Evolutionary conservation across 176 grass and related monocot species (phyloP).

Genomic region (Paspalum notatum): DNA sequence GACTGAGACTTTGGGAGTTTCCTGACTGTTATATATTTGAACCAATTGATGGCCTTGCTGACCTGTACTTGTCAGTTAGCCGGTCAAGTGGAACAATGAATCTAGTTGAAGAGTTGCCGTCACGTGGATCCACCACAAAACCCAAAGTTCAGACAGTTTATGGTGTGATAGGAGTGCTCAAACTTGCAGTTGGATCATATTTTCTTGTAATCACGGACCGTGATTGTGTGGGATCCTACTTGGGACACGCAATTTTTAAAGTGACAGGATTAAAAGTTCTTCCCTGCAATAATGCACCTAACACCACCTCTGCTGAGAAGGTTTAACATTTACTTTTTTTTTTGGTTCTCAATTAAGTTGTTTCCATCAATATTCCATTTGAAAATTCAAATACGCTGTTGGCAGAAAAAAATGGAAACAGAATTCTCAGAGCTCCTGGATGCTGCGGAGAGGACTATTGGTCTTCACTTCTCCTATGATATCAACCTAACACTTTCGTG

Average conservation of each 20-base stretch:
- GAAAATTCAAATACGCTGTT: conserved; percentile 39
- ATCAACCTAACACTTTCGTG: conserved; percentile 91
- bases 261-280: conserved; percentile 87
- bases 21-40: conserved; percentile 83
- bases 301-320: conserved; percentile 63
- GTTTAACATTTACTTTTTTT: conserved; percentile 46
- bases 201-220: conserved; percentile 76
- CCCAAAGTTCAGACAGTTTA: conserved; percentile 67
- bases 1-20: conserved; percentile 84
- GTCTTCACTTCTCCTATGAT: conserved; percentile 95
- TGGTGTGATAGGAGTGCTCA: conserved; percentile 90
- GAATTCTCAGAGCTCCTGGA: conserved; percentile 73
- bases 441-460: conserved; percentile 73
- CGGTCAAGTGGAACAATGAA: conserved; percentile 82
- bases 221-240: conserved; percentile 86
- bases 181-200: conserved; percentile 92
- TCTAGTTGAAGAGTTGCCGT: conserved; percentile 69
- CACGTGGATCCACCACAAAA: conserved; percentile 45
- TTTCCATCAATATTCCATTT: conserved; percentile 29
- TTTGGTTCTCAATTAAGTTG: conserved; percentile 11
- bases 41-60: conserved; percentile 77
- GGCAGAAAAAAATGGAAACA: conserved; percentile 88
- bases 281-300: conserved; percentile 74
- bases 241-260: conserved; percentile 87
- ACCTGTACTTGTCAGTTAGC: conserved; percentile 76